phyloP scores from a whole-genome alignment of 169 alveolate species.

The Eimeria maxima region DNA sequence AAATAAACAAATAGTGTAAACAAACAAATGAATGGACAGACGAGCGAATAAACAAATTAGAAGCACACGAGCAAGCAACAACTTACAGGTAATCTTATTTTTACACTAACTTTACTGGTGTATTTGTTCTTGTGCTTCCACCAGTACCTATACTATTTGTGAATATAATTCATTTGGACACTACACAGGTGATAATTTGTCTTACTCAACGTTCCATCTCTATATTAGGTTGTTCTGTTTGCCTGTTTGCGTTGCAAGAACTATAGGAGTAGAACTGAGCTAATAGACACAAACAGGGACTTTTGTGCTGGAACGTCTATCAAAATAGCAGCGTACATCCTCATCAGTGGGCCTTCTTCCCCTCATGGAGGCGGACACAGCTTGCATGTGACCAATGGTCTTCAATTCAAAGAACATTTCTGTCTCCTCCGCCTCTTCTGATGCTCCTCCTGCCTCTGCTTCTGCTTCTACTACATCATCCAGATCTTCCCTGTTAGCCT shows the following conservation, averaged over 20 bases:
- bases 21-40: too few relatives aligned
- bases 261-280: not conserved
- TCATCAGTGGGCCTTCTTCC: slow-evolving; percentile 59
- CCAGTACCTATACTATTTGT: too few relatives aligned
- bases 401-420: not conserved
- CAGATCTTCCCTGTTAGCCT: not conserved
- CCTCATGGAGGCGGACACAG: slow-evolving; percentile 27
- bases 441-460: not conserved
- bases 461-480: not conserved
- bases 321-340: not conserved
- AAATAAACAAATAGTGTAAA: too few relatives aligned
- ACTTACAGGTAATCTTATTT: too few relatives aligned
- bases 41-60: too few relatives aligned
- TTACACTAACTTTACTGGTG: too few relatives aligned
- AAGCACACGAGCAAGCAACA: too few relatives aligned
- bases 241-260: not conserved
- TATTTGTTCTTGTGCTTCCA: too few relatives aligned
- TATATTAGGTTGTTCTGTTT: not conserved
- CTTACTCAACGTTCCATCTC: not conserved
- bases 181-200: too few relatives aligned
- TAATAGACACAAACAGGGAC: not conserved
- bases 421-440: not conserved
- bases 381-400: not conserved
- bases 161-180: too few relatives aligned
- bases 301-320: not conserved